A percentile compares a stretch with the other conserved stretches of the same genome.
Evolutionary conservation across 2,329 filamentous ascomycete genomes (phyloP).

Genomic region (Coniosporium uncinatum): DNA sequence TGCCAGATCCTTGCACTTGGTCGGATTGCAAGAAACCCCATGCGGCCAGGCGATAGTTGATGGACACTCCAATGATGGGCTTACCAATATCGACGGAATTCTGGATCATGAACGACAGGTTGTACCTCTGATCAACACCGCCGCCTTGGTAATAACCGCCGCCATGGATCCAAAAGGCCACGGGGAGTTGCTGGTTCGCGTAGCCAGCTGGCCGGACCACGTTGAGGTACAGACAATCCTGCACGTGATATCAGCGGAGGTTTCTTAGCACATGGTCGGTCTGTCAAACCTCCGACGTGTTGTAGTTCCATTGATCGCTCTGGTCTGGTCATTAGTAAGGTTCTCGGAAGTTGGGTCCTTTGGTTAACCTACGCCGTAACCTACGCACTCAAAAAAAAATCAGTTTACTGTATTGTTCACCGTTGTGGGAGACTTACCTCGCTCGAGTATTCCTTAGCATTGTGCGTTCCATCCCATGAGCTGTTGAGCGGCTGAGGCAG

Average conservation of each 20-base stretch:
- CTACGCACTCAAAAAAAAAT: constrained; percentile 30
- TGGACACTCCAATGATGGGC: constrained; percentile 34
- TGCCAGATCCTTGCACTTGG: constrained; percentile 44
- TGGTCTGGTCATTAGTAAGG: not conserved
- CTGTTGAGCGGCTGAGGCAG: constrained; percentile 42
- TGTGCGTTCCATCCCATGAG: constrained; percentile 28
- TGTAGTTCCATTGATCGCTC: constrained; percentile 10
- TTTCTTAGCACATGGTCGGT: no score
- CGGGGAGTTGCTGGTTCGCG: constrained; percentile 40
- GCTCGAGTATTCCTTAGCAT: constrained; percentile 33
- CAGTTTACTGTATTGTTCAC: no score
- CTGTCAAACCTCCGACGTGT: constrained; percentile 17
- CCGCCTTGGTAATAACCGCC: constrained; percentile 18
- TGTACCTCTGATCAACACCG: constrained; percentile 53
- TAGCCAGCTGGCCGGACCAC: constrained; percentile 43
- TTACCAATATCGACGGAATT: constrained; percentile 31
- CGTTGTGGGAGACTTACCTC: constrained; percentile 28
- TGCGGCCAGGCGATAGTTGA: constrained; percentile 60
- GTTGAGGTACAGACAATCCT: constrained; percentile 59
- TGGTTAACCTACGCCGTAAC: constrained; percentile 26
- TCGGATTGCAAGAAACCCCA: constrained; percentile 64
- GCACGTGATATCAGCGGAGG: no score
- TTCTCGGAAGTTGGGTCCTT: not conserved
- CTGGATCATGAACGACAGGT: constrained; percentile 53
- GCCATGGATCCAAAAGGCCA: constrained; percentile 56